phyloP scores from a whole-genome alignment of 2,329 filamentous ascomycete species.

The Talaromyces amestolkiae region DNA sequence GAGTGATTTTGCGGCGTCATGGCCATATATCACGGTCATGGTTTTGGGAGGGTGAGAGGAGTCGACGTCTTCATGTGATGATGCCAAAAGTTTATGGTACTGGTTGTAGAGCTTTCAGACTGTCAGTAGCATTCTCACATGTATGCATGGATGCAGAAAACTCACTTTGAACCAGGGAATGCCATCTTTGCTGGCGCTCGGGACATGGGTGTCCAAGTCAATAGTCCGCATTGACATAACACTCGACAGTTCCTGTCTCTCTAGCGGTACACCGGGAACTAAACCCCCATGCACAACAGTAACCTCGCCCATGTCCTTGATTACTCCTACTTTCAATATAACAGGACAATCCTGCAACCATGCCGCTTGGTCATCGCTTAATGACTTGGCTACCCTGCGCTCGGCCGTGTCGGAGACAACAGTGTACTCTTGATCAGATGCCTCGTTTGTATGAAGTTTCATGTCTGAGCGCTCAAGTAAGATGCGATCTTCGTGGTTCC shows the following conservation, averaged over 20 bases:
- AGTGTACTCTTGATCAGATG: conserved; percentile 11
- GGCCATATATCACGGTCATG: conserved; percentile 78
- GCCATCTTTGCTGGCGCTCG: conserved; percentile 52
- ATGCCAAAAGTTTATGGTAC: conserved; percentile 25
- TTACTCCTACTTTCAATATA: conserved; percentile 69
- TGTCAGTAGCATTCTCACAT: not conserved
- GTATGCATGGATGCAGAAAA: not conserved
- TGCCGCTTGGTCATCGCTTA: conserved; percentile 59
- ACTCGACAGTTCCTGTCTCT: conserved; percentile 71
- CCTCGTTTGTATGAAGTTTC: conserved; percentile 28
- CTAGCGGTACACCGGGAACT: conserved; percentile 68
- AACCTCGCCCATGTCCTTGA: conserved; percentile 61
- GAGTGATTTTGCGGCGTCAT: conserved; percentile 74
- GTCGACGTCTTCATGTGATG: conserved; percentile 1
- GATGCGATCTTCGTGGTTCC: conserved; percentile 88
- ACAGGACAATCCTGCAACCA: conserved; percentile 73
- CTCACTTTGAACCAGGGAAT: conserved; percentile 64
- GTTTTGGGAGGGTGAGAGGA: conserved; percentile 28
- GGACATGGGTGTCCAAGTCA: conserved; percentile 60
- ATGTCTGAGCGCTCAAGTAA: conserved; percentile 62
- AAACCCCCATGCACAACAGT: conserved; percentile 83
- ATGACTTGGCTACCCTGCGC: conserved; percentile 56
- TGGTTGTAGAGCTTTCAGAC: conserved; percentile 50
- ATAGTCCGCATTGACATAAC: conserved; percentile 93
- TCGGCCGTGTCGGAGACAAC: conserved; percentile 35